Percentiles rank a stretch among this genome's conserved stretches.
These are phyloP conservation scores for Kokia cookei DNA, from an alignment of 441 rosid species.

Conservation along the genomic window DNA sequence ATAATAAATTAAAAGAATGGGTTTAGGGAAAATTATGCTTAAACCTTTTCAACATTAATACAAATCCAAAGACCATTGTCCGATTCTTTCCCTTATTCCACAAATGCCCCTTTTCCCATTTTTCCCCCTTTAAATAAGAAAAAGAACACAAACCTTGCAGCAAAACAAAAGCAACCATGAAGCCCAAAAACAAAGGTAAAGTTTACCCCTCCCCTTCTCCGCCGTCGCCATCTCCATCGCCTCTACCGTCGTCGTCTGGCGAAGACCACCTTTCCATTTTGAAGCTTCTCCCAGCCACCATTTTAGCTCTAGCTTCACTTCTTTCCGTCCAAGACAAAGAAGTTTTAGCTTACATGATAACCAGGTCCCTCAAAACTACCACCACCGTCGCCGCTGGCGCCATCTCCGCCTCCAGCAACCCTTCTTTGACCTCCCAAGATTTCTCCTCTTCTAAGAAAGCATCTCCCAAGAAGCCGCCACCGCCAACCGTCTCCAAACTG, in stretches of 20 bases:
- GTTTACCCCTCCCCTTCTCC: slow-evolving; percentile 52
- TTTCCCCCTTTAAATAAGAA: too few relatives aligned
- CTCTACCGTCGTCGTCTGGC: neutral
- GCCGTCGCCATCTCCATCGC: neutral
- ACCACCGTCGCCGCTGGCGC: slow-evolving; percentile 16
- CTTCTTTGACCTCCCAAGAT: slow-evolving; percentile 1
- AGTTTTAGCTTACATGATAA: slow-evolving; percentile 76
- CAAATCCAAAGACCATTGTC: too few relatives aligned
- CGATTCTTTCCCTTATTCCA: too few relatives aligned
- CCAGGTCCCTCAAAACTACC: slow-evolving; percentile 50
- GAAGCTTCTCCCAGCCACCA: slow-evolving; percentile 64
- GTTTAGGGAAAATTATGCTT: too few relatives aligned
- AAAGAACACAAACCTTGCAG: too few relatives aligned
- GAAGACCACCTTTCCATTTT: slow-evolving; percentile 39
- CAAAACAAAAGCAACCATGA: slow-evolving; percentile 24
- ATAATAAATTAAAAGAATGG: too few relatives aligned
- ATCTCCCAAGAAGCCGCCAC: slow-evolving; percentile 18
- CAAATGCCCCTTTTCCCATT: too few relatives aligned
- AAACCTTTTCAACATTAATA: too few relatives aligned
- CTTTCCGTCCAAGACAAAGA: slow-evolving; percentile 68
- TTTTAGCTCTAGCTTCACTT: slow-evolving; percentile 51
- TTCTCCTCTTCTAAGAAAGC: slow-evolving; percentile 20
- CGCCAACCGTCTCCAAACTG: neutral
- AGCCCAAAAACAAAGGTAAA: slow-evolving; percentile 82
- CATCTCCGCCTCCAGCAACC: neutral